phyloP scores from a whole-genome alignment of 202 grass and related monocot genomes.

The Carex arenaria region DNA sequence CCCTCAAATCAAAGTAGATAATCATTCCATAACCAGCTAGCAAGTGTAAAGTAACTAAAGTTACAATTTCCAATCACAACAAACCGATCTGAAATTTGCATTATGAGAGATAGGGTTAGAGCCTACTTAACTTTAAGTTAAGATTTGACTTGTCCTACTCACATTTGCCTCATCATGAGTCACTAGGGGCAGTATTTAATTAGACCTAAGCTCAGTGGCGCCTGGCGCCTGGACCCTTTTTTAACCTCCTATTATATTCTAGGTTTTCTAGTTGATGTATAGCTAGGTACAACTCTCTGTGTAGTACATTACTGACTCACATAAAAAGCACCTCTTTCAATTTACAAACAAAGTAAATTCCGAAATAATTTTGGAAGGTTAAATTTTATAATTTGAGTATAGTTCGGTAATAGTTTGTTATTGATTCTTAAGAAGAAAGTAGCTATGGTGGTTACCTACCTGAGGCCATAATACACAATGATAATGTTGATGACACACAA shows the following conservation, averaged over 20 bases:
- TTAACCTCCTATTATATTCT: neutral
- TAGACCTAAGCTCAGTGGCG: neutral
- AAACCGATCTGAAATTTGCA: slow-evolving; percentile 11
- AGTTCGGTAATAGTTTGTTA: too few relatives aligned
- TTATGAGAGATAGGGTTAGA: neutral
- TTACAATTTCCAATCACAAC: slow-evolving; percentile 3
- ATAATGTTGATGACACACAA: neutral
- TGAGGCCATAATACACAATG: too few relatives aligned
- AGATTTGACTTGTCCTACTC: slow-evolving; percentile 21
- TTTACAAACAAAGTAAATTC: neutral
- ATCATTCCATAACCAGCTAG: neutral
- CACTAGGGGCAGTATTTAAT: slow-evolving; percentile 24
- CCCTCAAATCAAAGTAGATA: neutral
- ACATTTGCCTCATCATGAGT: slow-evolving; percentile 10
- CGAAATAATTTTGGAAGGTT: neutral
- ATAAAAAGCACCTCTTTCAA: neutral
- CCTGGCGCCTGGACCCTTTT: slow-evolving; percentile 17
- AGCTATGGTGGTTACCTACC: too few relatives aligned
- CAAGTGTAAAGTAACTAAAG: slow-evolving; percentile 16
- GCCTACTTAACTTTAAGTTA: slow-evolving; percentile 12
- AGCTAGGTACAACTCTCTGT: neutral
- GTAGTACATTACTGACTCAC: neutral
- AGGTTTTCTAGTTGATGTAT: neutral
- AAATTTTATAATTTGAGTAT: too few relatives aligned
- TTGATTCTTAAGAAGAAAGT: too few relatives aligned